A percentile compares a stretch with the other conserved stretches of the same genome.
Evolutionary conservation across 1,284 basidiomycete species (phyloP).

Genomic region (Psilocybe mexicana): DNA sequence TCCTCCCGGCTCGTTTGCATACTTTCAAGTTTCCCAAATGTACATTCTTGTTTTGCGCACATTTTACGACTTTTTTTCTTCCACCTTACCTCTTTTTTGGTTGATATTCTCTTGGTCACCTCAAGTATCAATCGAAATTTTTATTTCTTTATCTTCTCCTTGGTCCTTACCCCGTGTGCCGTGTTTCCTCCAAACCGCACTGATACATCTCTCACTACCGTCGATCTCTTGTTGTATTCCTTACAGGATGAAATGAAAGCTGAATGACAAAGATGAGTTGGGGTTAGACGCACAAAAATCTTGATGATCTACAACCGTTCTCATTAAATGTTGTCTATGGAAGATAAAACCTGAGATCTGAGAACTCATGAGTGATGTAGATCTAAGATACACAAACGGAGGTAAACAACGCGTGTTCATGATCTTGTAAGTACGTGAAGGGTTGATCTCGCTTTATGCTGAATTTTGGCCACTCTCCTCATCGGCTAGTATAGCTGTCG

Average conservation of each 20-base stretch:
- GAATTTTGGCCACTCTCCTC: not conserved
- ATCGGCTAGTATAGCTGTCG: not conserved
- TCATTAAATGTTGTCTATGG: not conserved
- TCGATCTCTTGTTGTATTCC: slow-evolving; percentile 21
- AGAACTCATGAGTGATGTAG: not conserved
- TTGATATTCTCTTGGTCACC: slow-evolving; percentile 6
- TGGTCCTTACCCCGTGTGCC: slow-evolving; percentile 12
- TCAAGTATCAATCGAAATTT: slow-evolving; percentile 2
- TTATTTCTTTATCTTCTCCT: slow-evolving; percentile 13
- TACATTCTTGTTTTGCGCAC: slow-evolving; percentile 7
- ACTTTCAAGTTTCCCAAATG: slow-evolving; percentile 9
- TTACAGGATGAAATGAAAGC: slow-evolving; percentile 19
- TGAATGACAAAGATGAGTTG: slow-evolving; percentile 8
- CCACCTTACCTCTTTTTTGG: not conserved
- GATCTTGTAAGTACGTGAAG: not conserved
- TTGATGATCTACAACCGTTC: not conserved
- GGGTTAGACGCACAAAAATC: not conserved
- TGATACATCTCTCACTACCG: slow-evolving; percentile 17
- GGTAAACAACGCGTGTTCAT: slow-evolving; percentile 11
- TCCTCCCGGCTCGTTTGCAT: slow-evolving; percentile 4
- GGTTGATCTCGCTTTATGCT: not conserved
- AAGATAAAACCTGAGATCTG: too few relatives aligned
- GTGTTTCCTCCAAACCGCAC: slow-evolving; percentile 9
- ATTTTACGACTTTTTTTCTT: slow-evolving; percentile 5
- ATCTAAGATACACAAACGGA: slow-evolving; percentile 2